phyloP scores from a whole-genome alignment of 139 green algal genomes.

The Closterium sp. region DNA sequence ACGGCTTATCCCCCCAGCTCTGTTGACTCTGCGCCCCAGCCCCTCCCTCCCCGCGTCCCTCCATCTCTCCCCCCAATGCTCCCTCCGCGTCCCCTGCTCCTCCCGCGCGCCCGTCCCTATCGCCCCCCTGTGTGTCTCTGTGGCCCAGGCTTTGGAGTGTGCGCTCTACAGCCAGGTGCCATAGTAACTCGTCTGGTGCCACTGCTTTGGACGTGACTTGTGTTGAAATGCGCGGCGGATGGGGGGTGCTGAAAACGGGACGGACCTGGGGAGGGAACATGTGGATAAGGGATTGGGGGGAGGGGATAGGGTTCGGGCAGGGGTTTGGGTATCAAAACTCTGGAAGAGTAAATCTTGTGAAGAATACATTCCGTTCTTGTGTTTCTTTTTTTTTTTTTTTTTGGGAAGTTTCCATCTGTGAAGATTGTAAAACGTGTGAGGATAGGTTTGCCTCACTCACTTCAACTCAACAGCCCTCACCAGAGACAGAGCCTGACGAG shows the following conservation, averaged over 20 bases:
- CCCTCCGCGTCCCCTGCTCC: too few relatives aligned
- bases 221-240: not conserved
- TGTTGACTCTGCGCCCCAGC: not conserved
- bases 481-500: not conserved
- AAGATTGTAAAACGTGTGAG: too few relatives aligned
- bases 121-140: not conserved
- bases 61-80: not conserved
- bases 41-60: not conserved
- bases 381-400: too few relatives aligned
- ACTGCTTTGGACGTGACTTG: not conserved
- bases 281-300: not conserved
- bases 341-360: not conserved
- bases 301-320: too few relatives aligned
- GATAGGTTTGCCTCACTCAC: too few relatives aligned
- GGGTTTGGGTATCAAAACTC: too few relatives aligned
- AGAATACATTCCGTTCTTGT: not conserved
- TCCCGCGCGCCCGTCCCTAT: not conserved
- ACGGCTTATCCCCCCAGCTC: conserved; percentile 10
- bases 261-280: not conserved
- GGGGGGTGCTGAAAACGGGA: not conserved
- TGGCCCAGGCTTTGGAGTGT: conserved; percentile 19
- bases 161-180: conserved; percentile 5
- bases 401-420: too few relatives aligned
- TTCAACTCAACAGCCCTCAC: not conserved
- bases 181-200: conserved; percentile 4